phyloP scores from a whole-genome alignment of 2,329 filamentous ascomycete species.

The Cordyceps cicadae region DNA sequence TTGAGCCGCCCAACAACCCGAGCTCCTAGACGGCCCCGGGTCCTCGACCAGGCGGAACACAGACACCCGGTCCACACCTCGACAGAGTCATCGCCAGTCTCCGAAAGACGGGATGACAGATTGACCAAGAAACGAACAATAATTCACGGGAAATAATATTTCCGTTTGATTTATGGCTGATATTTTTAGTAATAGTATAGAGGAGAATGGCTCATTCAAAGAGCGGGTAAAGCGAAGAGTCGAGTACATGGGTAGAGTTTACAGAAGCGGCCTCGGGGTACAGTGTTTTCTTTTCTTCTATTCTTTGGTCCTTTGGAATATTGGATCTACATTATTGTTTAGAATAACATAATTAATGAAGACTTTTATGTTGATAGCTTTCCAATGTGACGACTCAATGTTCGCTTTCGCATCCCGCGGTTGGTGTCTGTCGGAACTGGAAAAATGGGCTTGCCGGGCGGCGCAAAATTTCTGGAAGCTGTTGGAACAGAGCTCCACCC shows the following conservation, averaged over 20 bases:
- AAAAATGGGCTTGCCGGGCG: constrained; percentile 12
- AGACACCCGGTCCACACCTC: no score
- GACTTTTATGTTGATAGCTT: neutral
- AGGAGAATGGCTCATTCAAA: neutral
- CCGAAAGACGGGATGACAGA: neutral
- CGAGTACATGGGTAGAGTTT: constrained; percentile 2
- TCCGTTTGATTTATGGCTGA: neutral
- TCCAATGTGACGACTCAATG: neutral
- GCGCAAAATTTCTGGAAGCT: constrained; percentile 16
- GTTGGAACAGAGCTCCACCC: constrained; percentile 14
- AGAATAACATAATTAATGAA: constrained; percentile 6
- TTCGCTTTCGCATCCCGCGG: neutral
- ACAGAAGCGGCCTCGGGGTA: constrained; percentile 9
- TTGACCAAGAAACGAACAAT: neutral
- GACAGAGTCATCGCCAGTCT: constrained; percentile 6
- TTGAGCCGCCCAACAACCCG: constrained; percentile 60
- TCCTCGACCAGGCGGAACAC: neutral
- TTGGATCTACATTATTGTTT: constrained; percentile 8
- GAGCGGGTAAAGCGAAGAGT: neutral
- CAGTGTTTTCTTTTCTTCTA: neutral
- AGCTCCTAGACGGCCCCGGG: neutral
- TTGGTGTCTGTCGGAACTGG: constrained; percentile 10
- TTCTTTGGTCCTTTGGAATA: constrained; percentile 2
- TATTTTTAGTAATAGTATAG: neutral
- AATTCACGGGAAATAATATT: neutral